Evolutionary conservation across 768 basidiomycete species (phyloP).

Genomic region (Lactifluus volemus): DNA sequence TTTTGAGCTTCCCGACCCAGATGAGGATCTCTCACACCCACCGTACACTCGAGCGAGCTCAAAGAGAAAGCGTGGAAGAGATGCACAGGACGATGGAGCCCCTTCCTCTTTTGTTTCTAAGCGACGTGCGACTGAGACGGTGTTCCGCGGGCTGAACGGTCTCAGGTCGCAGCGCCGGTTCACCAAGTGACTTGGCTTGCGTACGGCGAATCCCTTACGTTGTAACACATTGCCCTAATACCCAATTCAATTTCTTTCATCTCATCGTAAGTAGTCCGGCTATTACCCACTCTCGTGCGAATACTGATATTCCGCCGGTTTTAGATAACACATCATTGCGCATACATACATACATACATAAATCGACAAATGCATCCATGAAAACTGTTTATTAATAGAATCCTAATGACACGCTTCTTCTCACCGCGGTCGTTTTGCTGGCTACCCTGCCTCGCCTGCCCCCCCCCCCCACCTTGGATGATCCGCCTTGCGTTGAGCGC

Average conservation of each 20-base stretch:
- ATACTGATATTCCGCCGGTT: not conserved
- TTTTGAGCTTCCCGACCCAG: constrained; percentile 52
- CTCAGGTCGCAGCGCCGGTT: constrained; percentile 5
- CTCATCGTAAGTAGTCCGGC: constrained; percentile 10
- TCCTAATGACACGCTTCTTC: constrained; percentile 10
- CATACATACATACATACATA: constrained; percentile 14
- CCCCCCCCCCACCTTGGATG: not conserved
- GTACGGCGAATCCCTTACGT: not conserved
- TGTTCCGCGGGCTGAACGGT: constrained; percentile 13
- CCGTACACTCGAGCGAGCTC: constrained; percentile 46
- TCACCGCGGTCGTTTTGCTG: constrained; percentile 2
- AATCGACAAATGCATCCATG: constrained; percentile 14
- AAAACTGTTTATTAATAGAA: constrained; percentile 19
- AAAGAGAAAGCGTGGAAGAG: constrained; percentile 43
- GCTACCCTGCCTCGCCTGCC: not conserved
- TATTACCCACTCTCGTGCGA: not conserved
- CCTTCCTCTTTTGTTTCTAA: not conserved
- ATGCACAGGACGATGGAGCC: constrained; percentile 3
- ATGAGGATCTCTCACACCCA: constrained; percentile 62
- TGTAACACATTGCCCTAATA: constrained; percentile 2
- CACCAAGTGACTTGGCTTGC: constrained; percentile 1
- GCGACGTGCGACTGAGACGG: constrained; percentile 9
- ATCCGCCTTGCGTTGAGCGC: not conserved
- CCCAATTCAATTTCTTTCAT: not conserved
- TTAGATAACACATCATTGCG: constrained; percentile 6